Evolutionary conservation across 108 stramenopile genomes (phyloP).

Genomic region (Stephanodiscus minutulus): DNA sequence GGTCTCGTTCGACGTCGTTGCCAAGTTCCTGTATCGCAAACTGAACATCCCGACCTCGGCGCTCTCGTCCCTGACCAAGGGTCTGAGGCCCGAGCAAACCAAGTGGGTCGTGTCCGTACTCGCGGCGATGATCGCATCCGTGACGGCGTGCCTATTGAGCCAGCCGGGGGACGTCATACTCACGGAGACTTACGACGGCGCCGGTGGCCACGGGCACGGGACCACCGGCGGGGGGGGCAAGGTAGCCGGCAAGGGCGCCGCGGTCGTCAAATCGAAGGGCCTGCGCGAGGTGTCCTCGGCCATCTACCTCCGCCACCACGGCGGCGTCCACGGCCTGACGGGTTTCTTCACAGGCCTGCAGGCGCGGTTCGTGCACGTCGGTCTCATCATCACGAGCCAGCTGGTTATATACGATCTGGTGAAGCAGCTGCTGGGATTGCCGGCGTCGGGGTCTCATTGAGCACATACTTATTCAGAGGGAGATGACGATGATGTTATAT

Average conservation of each 20-base stretch:
- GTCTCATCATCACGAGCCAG: constrained; percentile 90
- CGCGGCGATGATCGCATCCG: constrained; percentile 72
- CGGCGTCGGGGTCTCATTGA: constrained; percentile 85
- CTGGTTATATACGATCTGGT: constrained; percentile 93
- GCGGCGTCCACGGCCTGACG: constrained; percentile 53
- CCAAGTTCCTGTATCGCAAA: constrained; percentile 62
- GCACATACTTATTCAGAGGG: not conserved
- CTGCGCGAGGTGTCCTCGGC: constrained; percentile 66
- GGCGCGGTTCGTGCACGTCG: constrained; percentile 91
- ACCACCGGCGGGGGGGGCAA: constrained; percentile 14
- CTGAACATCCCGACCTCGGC: constrained; percentile 31
- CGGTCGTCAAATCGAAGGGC: constrained; percentile 31
- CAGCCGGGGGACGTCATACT: constrained; percentile 97
- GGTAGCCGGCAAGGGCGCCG: constrained; percentile 36
- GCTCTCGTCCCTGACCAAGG: constrained; percentile 24
- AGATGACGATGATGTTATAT: not conserved
- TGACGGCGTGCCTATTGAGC: constrained; percentile 87
- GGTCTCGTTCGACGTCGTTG: constrained; percentile 85
- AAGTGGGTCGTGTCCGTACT: constrained; percentile 75
- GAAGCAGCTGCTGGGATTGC: constrained; percentile 90
- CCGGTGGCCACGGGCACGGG: not conserved
- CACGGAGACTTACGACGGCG: constrained; percentile 77
- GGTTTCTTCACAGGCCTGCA: constrained; percentile 81
- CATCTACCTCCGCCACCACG: constrained; percentile 74
- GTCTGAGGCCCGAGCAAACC: constrained; percentile 24